A percentile compares a stretch with the other conserved stretches of the same genome.
phyloP scores from a whole-genome alignment of 345 rosid species.

The Viola odorata region DNA sequence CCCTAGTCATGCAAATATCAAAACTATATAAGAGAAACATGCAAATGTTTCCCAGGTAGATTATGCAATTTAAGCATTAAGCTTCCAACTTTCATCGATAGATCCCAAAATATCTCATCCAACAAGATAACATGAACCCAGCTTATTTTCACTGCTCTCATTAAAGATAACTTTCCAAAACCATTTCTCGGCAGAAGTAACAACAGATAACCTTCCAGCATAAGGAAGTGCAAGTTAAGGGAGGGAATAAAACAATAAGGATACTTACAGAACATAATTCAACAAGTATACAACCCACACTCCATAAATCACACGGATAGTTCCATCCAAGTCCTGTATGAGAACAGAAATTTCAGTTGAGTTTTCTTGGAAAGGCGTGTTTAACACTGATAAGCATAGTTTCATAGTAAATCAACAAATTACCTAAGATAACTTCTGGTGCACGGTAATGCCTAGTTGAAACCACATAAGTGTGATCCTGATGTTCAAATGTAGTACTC shows the following conservation, averaged over 20 bases:
- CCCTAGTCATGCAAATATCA: constrained; percentile 38
- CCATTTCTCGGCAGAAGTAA: too few relatives aligned
- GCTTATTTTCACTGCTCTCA: too few relatives aligned
- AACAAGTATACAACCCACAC: constrained; percentile 74
- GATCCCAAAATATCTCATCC: background rate
- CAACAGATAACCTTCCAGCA: too few relatives aligned
- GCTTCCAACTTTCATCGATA: background rate
- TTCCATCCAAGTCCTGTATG: constrained; percentile 73
- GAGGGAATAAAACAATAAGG: background rate
- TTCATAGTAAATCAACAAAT: background rate
- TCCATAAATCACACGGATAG: constrained; percentile 79
- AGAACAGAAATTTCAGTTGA: background rate
- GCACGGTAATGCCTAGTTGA: constrained; percentile 86
- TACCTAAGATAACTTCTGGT: constrained; percentile 77
- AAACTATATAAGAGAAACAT: background rate
- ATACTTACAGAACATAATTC: constrained; percentile 72
- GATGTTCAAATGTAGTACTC: constrained; percentile 74
- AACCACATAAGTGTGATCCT: constrained; percentile 74
- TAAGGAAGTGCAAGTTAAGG: too few relatives aligned
- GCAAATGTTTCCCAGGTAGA: background rate
- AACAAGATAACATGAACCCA: background rate
- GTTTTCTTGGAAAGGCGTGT: constrained; percentile 3
- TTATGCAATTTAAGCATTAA: background rate
- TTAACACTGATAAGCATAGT: background rate
- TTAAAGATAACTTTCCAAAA: too few relatives aligned